phyloP scores from a whole-genome alignment of 371 early-diverging fungal species.

The Paramicrosporidium saccamoebae region DNA sequence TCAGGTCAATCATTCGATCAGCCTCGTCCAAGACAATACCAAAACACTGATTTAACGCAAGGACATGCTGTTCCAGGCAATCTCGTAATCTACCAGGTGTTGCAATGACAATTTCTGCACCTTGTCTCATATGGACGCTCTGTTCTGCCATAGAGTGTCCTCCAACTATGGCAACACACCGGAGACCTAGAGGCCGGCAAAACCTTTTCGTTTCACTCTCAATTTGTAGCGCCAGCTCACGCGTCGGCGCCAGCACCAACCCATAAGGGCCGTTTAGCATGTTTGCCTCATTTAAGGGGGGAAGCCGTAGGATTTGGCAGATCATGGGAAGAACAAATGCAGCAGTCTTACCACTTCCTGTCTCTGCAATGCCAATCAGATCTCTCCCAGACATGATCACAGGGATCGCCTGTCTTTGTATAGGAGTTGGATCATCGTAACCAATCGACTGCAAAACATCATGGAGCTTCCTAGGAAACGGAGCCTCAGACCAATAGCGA shows the following conservation, averaged over 20 bases:
- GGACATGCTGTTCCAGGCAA: constrained; percentile 37
- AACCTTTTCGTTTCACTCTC: constrained; percentile 60
- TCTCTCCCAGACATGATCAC: constrained; percentile 66
- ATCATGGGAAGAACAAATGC: constrained; percentile 86
- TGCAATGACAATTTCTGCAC: constrained; percentile 78
- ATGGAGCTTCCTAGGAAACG: constrained; percentile 21
- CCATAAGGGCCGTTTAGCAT: constrained; percentile 62
- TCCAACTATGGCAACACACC: constrained; percentile 65
- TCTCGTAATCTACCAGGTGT: constrained; percentile 87
- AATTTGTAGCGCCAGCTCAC: constrained; percentile 82
- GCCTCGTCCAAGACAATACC: constrained; percentile 92
- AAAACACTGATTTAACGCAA: constrained; percentile 45
- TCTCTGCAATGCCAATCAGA: constrained; percentile 90
- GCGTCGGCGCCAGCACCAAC: constrained; percentile 73
- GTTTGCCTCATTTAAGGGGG: constrained; percentile 27
- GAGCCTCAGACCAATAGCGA: constrained; percentile 56
- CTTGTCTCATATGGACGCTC: constrained; percentile 37
- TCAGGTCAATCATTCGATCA: constrained; percentile 94
- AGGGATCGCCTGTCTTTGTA: constrained; percentile 90
- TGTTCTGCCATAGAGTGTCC: constrained; percentile 67
- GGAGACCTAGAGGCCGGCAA: constrained; percentile 34
- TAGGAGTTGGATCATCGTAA: constrained; percentile 82
- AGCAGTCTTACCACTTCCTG: constrained; percentile 90
- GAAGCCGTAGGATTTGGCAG: constrained; percentile 39
- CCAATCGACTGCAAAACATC: constrained; percentile 34